Evolutionary conservation across 129 eudicot species (phyloP).

Genomic region (Artemisia argyi): DNA sequence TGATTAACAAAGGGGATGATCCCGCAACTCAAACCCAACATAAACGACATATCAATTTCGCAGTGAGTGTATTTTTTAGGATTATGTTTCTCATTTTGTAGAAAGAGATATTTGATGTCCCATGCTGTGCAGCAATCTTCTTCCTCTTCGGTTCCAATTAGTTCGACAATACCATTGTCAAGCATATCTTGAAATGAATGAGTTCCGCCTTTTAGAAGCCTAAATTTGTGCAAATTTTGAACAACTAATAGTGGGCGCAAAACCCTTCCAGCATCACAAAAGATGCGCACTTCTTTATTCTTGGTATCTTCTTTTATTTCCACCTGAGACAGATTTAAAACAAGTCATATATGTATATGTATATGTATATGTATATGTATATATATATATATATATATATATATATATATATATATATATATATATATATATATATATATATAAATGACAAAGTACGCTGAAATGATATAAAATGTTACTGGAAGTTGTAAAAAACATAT

Average conservation of each 20-base stretch:
- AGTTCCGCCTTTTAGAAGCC: conserved; percentile 60
- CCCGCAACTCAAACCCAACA: conserved; percentile 76
- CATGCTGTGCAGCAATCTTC: conserved; percentile 90
- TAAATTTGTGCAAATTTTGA: conserved; percentile 55
- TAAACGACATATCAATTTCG: conserved; percentile 69
- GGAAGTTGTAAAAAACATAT: conserved; percentile 8
- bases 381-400: too few species aligned
- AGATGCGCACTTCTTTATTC: conserved; percentile 76
- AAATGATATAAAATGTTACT: not conserved
- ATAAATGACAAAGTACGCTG: conserved; percentile 1
- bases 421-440: too few species aligned
- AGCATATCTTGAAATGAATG: conserved; percentile 65
- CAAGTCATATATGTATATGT: not conserved
- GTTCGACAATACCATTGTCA: conserved; percentile 67
- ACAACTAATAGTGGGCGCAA: conserved; percentile 87
- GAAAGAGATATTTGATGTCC: conserved; percentile 72
- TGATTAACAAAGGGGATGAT: conserved; percentile 83
- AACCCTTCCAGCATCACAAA: conserved; percentile 88
- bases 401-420: too few species aligned
- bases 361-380: too few species aligned
- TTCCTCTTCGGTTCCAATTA: conserved; percentile 85
- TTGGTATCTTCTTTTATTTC: conserved; percentile 76
- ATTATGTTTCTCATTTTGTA: conserved; percentile 34
- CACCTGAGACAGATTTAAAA: conserved; percentile 41
- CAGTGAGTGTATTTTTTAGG: conserved; percentile 81